These are phyloP conservation scores for Puccinellia tenuiflora DNA, from an alignment of 176 grass and related monocot genomes.

Conservation along the genomic window DNA sequence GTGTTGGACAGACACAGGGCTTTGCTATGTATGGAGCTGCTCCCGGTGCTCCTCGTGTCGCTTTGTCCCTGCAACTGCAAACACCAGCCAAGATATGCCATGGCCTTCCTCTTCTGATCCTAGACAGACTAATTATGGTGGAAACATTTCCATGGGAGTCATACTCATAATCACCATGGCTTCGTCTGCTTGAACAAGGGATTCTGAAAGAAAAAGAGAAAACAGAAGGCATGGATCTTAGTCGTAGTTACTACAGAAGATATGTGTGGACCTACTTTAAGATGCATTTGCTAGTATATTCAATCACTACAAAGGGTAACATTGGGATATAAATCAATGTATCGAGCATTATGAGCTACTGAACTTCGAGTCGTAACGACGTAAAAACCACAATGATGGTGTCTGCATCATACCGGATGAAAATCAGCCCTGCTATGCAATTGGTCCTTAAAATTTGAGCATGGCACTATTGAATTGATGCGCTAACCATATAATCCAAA, in stretches of 20 bases:
- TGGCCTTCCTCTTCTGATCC: constrained; percentile 54
- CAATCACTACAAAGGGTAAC: neutral
- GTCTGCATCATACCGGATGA: neutral
- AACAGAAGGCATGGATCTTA: neutral
- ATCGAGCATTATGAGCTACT: neutral
- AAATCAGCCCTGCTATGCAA: neutral
- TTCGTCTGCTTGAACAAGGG: neutral
- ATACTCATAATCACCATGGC: neutral
- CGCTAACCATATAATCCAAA: too few relatives aligned
- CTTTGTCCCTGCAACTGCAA: constrained; percentile 62
- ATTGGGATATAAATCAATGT: neutral
- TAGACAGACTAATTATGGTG: neutral
- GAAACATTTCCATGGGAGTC: neutral
- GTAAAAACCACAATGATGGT: neutral
- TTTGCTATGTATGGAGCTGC: constrained; percentile 59
- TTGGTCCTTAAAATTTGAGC: neutral
- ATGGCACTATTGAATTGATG: too few relatives aligned
- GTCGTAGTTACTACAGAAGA: neutral
- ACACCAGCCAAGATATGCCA: constrained; percentile 45
- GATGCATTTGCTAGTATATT: neutral
- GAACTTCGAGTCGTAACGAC: neutral
- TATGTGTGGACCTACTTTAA: neutral
- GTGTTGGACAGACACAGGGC: constrained; percentile 46
- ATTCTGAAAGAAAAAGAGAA: neutral
- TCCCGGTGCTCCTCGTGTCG: constrained; percentile 42